Conservation (phyloP, 257 asterid species). For the Lycium barbarum region DNA sequence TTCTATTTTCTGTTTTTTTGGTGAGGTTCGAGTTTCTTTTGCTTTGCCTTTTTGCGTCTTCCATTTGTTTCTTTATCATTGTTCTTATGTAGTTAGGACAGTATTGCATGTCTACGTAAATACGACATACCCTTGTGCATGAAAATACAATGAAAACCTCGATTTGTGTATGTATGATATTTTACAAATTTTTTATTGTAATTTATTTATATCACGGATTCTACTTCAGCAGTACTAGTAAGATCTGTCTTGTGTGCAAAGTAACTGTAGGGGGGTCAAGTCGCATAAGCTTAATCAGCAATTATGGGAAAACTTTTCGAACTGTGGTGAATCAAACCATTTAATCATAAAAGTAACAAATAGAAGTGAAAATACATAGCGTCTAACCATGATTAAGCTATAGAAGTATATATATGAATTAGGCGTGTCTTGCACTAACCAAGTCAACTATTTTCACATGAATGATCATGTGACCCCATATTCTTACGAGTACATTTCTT, state of each 20-base stretch:
- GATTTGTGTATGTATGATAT: slow-evolving; percentile 1
- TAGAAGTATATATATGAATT: too few relatives aligned
- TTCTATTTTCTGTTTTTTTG: neutral
- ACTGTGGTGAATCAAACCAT: neutral
- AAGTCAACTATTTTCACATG: too few relatives aligned
- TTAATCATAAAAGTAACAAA: neutral
- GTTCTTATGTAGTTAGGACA: neutral
- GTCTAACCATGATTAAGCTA: too few relatives aligned
- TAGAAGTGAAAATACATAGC: neutral
- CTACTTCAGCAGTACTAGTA: slow-evolving; percentile 4
- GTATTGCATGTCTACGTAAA: slow-evolving; percentile 5
- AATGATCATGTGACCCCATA: too few relatives aligned
- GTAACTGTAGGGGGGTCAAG: too few relatives aligned
- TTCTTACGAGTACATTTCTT: too few relatives aligned
- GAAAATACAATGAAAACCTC: neutral
- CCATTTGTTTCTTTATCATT: neutral
- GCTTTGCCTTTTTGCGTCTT: neutral
- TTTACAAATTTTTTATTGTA: neutral
- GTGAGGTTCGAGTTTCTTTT: slow-evolving; percentile 6
- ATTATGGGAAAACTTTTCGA: neutral
- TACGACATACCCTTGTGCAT: neutral
- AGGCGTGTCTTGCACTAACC: too few relatives aligned
- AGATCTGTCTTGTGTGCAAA: neutral
- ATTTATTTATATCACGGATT: neutral
- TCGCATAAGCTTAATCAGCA: neutral